Evolutionary conservation across 1,284 basidiomycete genomes (phyloP).

Genomic region (Xanthoconium separans): DNA sequence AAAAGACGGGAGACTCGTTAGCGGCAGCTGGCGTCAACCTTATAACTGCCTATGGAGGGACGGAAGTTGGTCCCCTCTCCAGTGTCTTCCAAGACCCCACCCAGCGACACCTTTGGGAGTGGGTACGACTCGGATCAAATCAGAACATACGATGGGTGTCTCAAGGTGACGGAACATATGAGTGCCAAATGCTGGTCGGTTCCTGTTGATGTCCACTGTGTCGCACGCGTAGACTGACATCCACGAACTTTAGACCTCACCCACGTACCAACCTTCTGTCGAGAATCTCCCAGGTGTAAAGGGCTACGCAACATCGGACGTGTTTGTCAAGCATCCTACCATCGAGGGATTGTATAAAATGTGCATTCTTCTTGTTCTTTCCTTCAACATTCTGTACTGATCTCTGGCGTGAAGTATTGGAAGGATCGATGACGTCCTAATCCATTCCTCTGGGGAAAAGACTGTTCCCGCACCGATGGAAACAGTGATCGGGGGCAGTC

Average conservation of each 20-base stretch:
- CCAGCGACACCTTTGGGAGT: too few relatives aligned
- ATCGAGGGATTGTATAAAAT: slow-evolving; percentile 34
- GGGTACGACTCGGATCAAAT: too few relatives aligned
- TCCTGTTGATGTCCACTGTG: too few relatives aligned
- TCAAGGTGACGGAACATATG: too few relatives aligned
- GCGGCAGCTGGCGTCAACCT: too few relatives aligned
- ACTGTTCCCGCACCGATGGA: slow-evolving; percentile 26
- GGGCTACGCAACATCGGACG: slow-evolving; percentile 36
- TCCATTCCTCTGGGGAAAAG: slow-evolving; percentile 25
- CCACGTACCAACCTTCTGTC: slow-evolving; percentile 25
- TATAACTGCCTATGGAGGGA: too few relatives aligned
- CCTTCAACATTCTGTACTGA: too few relatives aligned
- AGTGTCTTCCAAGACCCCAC: too few relatives aligned
- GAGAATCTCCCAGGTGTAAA: slow-evolving; percentile 33
- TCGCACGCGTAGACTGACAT: neutral
- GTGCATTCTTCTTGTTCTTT: slow-evolving; percentile 23
- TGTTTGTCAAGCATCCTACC: slow-evolving; percentile 35
- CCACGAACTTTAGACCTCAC: neutral
- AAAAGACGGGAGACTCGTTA: too few relatives aligned
- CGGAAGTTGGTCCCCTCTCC: too few relatives aligned
- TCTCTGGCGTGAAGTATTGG: slow-evolving; percentile 19
- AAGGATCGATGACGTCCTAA: slow-evolving; percentile 25
- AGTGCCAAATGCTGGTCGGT: too few relatives aligned
- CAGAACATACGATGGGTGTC: too few relatives aligned
- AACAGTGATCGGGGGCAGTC: slow-evolving; percentile 6